These are phyloP conservation scores for Phialophora tarda DNA, from an alignment of 2,329 filamentous ascomycete species.

Conservation along the genomic window DNA sequence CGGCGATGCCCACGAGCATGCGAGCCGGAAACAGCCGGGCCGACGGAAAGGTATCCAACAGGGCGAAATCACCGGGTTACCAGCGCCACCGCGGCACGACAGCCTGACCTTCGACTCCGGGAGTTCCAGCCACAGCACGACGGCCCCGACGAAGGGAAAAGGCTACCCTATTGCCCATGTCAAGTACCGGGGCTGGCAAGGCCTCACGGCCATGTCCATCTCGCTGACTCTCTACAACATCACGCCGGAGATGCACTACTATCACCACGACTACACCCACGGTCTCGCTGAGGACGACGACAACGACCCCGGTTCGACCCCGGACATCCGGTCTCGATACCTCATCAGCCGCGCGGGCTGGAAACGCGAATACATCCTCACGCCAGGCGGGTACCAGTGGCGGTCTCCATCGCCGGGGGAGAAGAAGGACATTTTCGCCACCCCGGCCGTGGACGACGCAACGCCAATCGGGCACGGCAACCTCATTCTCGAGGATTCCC, in stretches of 20 bases:
- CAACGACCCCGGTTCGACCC: neutral
- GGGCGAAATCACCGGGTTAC: slow-evolving; percentile 11
- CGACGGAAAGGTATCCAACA: neutral
- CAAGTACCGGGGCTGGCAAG: slow-evolving; percentile 30
- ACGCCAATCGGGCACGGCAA: slow-evolving; percentile 25
- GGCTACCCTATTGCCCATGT: slow-evolving; percentile 28
- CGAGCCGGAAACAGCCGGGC: neutral
- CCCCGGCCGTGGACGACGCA: slow-evolving; percentile 26
- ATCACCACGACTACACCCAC: slow-evolving; percentile 7
- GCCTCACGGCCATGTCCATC: slow-evolving; percentile 21
- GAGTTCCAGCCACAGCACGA: neutral
- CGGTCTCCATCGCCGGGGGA: neutral
- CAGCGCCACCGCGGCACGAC: slow-evolving; percentile 11
- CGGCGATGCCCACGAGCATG: neutral
- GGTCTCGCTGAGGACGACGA: neutral
- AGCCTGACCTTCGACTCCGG: neutral
- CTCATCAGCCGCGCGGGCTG: slow-evolving; percentile 19
- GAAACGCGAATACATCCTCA: slow-evolving; percentile 25
- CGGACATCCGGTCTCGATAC: slow-evolving; percentile 9
- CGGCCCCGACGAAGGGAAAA: neutral
- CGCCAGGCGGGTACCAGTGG: slow-evolving; percentile 15
- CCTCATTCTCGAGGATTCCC: slow-evolving; percentile 21
- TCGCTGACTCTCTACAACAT: slow-evolving; percentile 29
- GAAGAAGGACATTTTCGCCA: slow-evolving; percentile 16
- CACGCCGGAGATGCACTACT: slow-evolving; percentile 29